A percentile compares a stretch with the other conserved stretches of the same genome.
Conservation (phyloP, 1,139 yeast species). For the Saccharomycopsis crataegensis region DNA sequence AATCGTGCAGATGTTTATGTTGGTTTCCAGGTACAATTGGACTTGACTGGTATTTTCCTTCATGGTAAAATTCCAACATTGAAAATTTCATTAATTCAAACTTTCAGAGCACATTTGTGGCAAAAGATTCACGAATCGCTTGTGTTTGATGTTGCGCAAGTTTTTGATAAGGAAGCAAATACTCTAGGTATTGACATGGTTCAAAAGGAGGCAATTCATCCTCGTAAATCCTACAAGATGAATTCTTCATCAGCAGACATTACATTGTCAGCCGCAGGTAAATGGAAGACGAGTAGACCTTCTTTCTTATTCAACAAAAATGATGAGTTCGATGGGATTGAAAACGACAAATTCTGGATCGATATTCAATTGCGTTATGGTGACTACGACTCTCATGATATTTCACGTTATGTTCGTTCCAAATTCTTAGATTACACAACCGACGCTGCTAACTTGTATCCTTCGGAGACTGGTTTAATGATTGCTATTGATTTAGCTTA, state of each 20-base stretch:
- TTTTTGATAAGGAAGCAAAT: slow-evolving; percentile 81
- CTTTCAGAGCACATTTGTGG: slow-evolving; percentile 97
- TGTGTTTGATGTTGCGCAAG: slow-evolving; percentile 89
- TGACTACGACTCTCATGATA: slow-evolving; percentile 96
- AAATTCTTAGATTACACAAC: slow-evolving; percentile 89
- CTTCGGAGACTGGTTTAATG: slow-evolving; percentile 89
- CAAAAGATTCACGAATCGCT: slow-evolving; percentile 96
- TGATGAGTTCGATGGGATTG: slow-evolving; percentile 41
- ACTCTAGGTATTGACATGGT: slow-evolving; percentile 78
- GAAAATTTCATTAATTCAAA: slow-evolving; percentile 90
- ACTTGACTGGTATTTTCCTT: slow-evolving; percentile 90
- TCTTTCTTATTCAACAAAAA: slow-evolving; percentile 62
- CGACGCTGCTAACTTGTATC: slow-evolving; percentile 79
- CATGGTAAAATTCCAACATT: slow-evolving; percentile 98
- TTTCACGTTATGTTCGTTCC: slow-evolving; percentile 88
- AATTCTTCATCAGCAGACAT: slow-evolving; percentile 93
- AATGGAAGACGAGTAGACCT: slow-evolving; percentile 84
- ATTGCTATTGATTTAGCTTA: slow-evolving; percentile 91
- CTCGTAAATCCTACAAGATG: slow-evolving; percentile 96
- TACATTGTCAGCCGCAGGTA: slow-evolving; percentile 63
- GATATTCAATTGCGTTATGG: slow-evolving; percentile 95
- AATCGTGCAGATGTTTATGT: slow-evolving; percentile 97
- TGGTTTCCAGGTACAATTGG: slow-evolving; percentile 93
- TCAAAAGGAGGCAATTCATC: slow-evolving; percentile 89
- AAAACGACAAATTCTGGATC: slow-evolving; percentile 74